A percentile compares a stretch with the other conserved stretches of the same genome.
These are phyloP conservation scores for Cronartium quercuum DNA, from an alignment of 1,284 basidiomycete species.

Conservation along the genomic window DNA sequence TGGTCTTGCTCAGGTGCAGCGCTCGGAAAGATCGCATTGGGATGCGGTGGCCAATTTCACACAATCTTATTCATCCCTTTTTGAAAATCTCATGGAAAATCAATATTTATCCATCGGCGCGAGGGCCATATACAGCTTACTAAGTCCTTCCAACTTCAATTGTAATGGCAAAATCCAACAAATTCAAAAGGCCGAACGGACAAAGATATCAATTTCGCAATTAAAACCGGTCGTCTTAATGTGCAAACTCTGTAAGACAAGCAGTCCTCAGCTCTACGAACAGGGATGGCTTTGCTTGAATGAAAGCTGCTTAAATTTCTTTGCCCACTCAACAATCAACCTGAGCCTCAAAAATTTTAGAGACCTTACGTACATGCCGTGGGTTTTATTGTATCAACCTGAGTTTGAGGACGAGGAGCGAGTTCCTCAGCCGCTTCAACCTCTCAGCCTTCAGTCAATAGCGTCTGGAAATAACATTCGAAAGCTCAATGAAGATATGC, in stretches of 20 bases:
- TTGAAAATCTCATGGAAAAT: too few relatives aligned
- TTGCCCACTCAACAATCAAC: not conserved
- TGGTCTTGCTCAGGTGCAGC: too few relatives aligned
- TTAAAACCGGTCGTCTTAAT: not conserved
- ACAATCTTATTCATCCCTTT: too few relatives aligned
- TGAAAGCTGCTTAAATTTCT: conserved; percentile 10
- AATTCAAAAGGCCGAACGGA: too few relatives aligned
- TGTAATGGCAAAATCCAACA: too few relatives aligned
- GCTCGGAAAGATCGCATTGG: too few relatives aligned
- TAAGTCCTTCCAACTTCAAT: too few relatives aligned
- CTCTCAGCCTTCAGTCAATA: conserved; percentile 7
- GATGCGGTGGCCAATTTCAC: too few relatives aligned
- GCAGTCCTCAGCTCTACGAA: conserved; percentile 1
- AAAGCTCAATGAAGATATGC: not conserved
- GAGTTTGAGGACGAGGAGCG: conserved; percentile 4
- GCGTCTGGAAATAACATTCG: not conserved
- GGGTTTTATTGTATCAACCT: conserved; percentile 8
- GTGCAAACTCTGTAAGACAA: not conserved
- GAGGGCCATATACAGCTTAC: too few relatives aligned
- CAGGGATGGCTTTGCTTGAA: conserved; percentile 24
- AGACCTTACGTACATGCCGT: conserved; percentile 12
- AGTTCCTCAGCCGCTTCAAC: conserved; percentile 16
- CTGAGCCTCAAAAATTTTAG: too few relatives aligned
- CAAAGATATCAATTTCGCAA: not conserved
- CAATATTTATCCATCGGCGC: too few relatives aligned